These are phyloP conservation scores for Pyrus communis DNA, from an alignment of 306 rosid species.

Conservation along the genomic window DNA sequence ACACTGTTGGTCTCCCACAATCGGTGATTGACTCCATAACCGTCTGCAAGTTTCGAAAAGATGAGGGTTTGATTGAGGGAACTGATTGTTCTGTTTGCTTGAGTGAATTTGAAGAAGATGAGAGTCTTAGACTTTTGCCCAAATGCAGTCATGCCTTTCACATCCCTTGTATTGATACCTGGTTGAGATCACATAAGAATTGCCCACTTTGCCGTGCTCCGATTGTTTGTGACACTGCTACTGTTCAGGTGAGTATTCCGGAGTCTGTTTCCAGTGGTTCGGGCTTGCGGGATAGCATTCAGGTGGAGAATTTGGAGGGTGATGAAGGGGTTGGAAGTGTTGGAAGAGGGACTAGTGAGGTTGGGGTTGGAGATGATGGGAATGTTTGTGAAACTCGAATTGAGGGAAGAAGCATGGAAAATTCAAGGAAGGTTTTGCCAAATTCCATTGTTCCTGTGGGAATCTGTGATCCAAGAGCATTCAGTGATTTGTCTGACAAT, in stretches of 20 bases:
- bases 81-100: conserved; percentile 77
- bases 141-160: conserved; percentile 69
- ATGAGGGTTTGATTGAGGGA: conserved; percentile 55
- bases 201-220: conserved; percentile 53
- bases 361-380: conserved; percentile 14
- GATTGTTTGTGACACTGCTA: conserved; percentile 18
- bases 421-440: conserved; percentile 7
- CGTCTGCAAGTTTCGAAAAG: conserved; percentile 38
- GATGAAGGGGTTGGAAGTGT: background rate
- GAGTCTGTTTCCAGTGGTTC: conserved; percentile 17
- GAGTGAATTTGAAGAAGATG: conserved; percentile 57
- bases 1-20: conserved; percentile 53
- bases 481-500: conserved; percentile 14
- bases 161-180: conserved; percentile 35
- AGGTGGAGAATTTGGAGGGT: conserved; percentile 14
- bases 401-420: conserved; percentile 9
- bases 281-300: conserved; percentile 13
- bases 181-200: conserved; percentile 41
- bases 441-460: conserved; percentile 1
- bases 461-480: conserved; percentile 14
- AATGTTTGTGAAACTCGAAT: background rate
- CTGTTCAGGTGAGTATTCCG: background rate
- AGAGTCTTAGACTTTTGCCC: conserved; percentile 58
- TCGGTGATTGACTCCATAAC: conserved; percentile 62
- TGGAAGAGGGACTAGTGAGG: conserved; percentile 20